These are phyloP conservation scores for Hyaloscypha hepaticicola DNA, from an alignment of 495 filamentous ascomycete genomes.

Conservation along the genomic window DNA sequence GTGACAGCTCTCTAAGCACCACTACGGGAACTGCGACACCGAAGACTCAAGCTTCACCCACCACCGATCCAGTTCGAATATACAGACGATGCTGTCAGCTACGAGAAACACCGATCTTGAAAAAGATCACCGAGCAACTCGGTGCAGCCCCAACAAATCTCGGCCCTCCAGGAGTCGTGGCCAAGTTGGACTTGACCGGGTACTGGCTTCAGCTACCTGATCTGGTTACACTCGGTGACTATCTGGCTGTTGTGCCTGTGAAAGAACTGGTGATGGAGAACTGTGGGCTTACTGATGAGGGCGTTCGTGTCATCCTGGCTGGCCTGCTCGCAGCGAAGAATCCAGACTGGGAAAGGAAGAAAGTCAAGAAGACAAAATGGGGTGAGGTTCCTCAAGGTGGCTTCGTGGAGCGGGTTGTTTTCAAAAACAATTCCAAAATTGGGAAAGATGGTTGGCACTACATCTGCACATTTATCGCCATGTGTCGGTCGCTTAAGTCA, in stretches of 20 bases:
- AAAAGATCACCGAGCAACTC: constrained; percentile 85
- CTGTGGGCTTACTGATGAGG: constrained; percentile 82
- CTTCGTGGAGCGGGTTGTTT: constrained; percentile 78
- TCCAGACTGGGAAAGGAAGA: constrained; percentile 46
- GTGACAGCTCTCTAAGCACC: constrained; percentile 43
- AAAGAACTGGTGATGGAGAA: constrained; percentile 82
- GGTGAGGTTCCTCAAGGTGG: constrained; percentile 51
- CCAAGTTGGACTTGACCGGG: constrained; percentile 77
- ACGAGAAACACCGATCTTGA: constrained; percentile 84
- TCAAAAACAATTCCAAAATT: constrained; percentile 89
- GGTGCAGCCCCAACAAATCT: constrained; percentile 60
- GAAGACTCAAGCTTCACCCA: constrained; percentile 67
- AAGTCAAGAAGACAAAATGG: constrained; percentile 34
- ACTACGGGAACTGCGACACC: constrained; percentile 35
- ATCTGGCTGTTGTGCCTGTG: constrained; percentile 89
- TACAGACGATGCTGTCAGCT: constrained; percentile 94
- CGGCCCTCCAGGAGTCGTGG: constrained; percentile 67
- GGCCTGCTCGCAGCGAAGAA: constrained; percentile 80
- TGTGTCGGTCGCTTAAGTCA: constrained; percentile 81
- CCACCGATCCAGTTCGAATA: constrained; percentile 88
- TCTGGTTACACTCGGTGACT: constrained; percentile 84
- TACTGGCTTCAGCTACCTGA: constrained; percentile 83
- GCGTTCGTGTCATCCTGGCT: constrained; percentile 79
- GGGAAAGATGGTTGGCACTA: constrained; percentile 87
- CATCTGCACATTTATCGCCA: constrained; percentile 83